Evolutionary conservation across 805 yeast genomes (phyloP), one percentile per base, ranked within the genome.

Genomic region (Ogataea nakhonphanomensis): DNA sequence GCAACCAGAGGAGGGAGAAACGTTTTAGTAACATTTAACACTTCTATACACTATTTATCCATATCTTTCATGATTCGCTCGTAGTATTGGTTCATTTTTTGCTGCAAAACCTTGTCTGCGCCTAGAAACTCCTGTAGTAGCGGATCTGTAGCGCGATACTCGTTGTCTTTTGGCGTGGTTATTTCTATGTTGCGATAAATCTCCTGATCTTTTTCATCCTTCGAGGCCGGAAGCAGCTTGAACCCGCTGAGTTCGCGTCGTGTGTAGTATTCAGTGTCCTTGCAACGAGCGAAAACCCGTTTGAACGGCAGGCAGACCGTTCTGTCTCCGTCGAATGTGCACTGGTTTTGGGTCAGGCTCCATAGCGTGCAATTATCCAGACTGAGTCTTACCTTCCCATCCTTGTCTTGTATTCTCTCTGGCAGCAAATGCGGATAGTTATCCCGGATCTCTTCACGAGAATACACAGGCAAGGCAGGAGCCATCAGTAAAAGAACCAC

Each of bases 1-100:
- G 8, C 99, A 93, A 68, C 99, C 99, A 10, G 68, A 83, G 8
- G 99, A 93, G 68, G 97, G 97, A 8, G 65, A 83, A 26, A 77
- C 81, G 15, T 60, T 58, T 43, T 55, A 33, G 35, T n/a, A 25
- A n/a, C 25, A 10, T 23, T 14, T 25, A 37, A 35, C 33, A 17
- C 11, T n/a, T 15, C 25, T 15, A 27, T n/a, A 9, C 29, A 24
- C 29, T 43, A 21, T 6, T 30, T 41, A 22, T 32, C 42, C 11
- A 24, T 20, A 23, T 35, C 32, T 28, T 38, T 47, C 13, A 45
- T 37, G 24, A 44, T 21, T 11, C 43, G 43, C 25, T 55, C 57
- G 45, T 59, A 57, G 38, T 56, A 61, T 13, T 53, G 53, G 12
- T 46, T 46, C 55, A 62, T 61, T 30, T 54, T 51, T 33, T 46